Base-by-base conservation (phyloP, 441 rosid genomes). In the Breynia disticha region DNA sequence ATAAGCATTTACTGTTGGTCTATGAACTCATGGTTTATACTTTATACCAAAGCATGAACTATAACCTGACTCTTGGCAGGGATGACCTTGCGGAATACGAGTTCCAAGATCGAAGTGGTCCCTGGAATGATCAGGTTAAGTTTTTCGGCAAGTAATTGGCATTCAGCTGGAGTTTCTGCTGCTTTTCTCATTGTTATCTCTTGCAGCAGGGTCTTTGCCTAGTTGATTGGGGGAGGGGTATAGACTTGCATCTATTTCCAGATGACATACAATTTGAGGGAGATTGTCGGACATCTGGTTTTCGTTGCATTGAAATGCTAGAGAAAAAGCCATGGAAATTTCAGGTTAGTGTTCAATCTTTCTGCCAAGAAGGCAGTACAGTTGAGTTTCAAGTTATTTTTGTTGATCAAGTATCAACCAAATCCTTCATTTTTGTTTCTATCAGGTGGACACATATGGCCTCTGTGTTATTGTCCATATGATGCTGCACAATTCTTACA, bases 211-310 rank as follows among this genome's bases (percentile, higher is more conserved):
- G 98, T 72, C 93, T 90, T 7, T 90, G 93, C 76, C 90, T 90
- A 56, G 88, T 90, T 45, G 98, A 90, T 63, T 90, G 95, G 95
- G 98, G 98, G 17, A 81, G 84, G 72, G 96, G 88, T 49, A 87
- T 90, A 73, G 96, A 90, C 73, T 66, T 85, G 71, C 76, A 66
- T 56, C 86, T 85, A 54, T 90, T 90, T 69, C 79, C 90, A 5
- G 75, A 74, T n/a, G 67, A 68, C 66, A 66, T 54, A 10, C 60
- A 72, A 57, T 90, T 83, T 60, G 67, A 57, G 35, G 96, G 95
- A 60, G 93, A 78, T 67, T 81, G 82, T 61, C 77, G 94, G 72
- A 88, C 98, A 44, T 87, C 98, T 70, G 90, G 98, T 59, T 91
- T 86, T 72, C 77, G 94, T 52, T 87, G 98, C 60, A 52, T 76